These are phyloP conservation scores for Eucalyptus erythrocorys DNA, from an alignment of 345 rosid species.

Conservation along the genomic window DNA sequence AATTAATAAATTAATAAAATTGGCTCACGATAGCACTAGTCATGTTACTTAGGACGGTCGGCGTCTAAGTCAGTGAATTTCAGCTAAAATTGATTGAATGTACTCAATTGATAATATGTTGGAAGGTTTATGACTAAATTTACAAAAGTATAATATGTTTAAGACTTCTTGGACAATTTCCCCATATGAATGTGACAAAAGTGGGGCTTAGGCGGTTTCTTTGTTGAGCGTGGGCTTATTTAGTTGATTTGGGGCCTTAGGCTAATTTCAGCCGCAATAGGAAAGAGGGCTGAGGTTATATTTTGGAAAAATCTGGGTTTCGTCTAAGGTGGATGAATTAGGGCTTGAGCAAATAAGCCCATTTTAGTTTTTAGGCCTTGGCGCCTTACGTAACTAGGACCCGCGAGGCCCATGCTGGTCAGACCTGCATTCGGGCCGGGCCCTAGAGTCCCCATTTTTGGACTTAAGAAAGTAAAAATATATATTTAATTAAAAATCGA, in stretches of 20 bases:
- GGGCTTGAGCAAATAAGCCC: not conserved
- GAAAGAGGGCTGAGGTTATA: not conserved
- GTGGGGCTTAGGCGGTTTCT: no score
- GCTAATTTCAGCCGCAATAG: no score
- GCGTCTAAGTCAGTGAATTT: rapidly evolving
- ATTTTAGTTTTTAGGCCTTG: not conserved
- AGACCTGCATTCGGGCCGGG: not conserved
- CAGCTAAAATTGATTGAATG: rapidly evolving
- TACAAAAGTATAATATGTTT: rapidly evolving
- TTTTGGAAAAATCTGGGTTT: not conserved
- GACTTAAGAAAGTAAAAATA: not conserved
- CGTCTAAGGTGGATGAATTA: not conserved
- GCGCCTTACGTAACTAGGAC: not conserved
- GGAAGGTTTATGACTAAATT: no score
- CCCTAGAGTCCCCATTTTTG: not conserved
- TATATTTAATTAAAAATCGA: not conserved
- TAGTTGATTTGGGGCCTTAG: no score
- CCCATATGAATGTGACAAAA: rapidly evolving
- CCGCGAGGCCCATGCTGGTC: not conserved
- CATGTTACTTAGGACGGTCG: rapidly evolving
- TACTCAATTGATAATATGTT: rapidly evolving
- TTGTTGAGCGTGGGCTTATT: no score
- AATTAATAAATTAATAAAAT: no score
- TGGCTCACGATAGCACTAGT: no score
- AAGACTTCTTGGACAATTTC: no score